These are phyloP conservation scores for Kodamaea kaohsiungensis DNA, from an alignment of 805 yeast genomes.

Conservation along the genomic window DNA sequence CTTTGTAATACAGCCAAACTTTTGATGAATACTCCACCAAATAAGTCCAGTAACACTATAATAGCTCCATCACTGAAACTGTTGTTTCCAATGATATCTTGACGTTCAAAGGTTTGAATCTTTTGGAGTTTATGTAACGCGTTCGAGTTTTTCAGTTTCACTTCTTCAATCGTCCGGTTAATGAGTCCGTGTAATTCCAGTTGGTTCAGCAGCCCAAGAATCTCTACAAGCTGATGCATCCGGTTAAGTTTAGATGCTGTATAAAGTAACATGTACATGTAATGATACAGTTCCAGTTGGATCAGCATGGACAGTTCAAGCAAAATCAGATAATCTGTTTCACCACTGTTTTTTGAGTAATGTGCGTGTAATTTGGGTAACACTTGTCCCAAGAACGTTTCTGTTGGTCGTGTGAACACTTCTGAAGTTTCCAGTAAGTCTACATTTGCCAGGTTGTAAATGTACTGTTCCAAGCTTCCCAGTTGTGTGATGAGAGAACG, in stretches of 20 bases:
- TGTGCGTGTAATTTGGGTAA: conserved; percentile 30
- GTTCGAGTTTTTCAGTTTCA: conserved; percentile 53
- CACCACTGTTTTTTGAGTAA: conserved; percentile 16
- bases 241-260: conserved; percentile 63
- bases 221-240: conserved; percentile 56
- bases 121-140: conserved; percentile 30
- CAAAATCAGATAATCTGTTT: conserved; percentile 31
- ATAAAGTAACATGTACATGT: conserved; percentile 52
- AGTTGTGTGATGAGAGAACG: conserved; percentile 33
- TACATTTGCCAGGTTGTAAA: conserved; percentile 56
- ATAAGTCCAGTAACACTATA: conserved; percentile 64
- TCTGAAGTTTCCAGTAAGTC: conserved; percentile 54
- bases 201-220: conserved; percentile 54
- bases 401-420: conserved; percentile 30
- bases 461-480: conserved; percentile 52
- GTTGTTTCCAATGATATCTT: conserved; percentile 26
- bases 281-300: conserved; percentile 48
- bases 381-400: conserved; percentile 28
- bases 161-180: conserved; percentile 63
- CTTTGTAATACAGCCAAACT: conserved; percentile 64
- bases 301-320: conserved; percentile 19
- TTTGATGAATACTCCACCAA: conserved; percentile 67
- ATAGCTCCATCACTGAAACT: conserved; percentile 50
- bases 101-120: conserved; percentile 30
- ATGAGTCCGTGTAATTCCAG: conserved; percentile 66